Percentiles rank a stretch among this genome's conserved stretches.
These are phyloP conservation scores for Aspergillus baeticus DNA, from an alignment of 495 filamentous ascomycete species.

Conservation along the genomic window DNA sequence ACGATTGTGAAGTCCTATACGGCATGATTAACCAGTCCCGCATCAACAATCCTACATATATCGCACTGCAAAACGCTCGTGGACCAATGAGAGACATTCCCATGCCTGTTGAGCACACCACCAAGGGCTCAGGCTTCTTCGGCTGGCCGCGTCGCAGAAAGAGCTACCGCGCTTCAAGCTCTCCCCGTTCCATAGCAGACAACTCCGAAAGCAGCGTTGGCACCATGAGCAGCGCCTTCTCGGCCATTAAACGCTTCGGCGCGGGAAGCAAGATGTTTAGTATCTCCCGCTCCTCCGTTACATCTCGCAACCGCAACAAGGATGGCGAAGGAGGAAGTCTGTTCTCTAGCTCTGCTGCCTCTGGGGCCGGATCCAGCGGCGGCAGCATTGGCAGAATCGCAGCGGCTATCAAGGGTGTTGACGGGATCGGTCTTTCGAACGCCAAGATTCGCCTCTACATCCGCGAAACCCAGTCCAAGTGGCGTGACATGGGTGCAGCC, in stretches of 20 bases:
- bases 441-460: constrained; percentile 81
- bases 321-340: constrained; percentile 52
- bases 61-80: constrained; percentile 73
- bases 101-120: constrained; percentile 28
- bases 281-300: constrained; percentile 65
- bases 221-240: constrained; percentile 63
- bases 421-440: constrained; percentile 64
- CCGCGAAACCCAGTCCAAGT: constrained; percentile 72
- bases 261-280: constrained; percentile 67
- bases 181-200: constrained; percentile 51
- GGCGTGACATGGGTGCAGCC: constrained; percentile 88
- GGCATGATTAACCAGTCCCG: constrained; percentile 77
- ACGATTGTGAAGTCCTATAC: constrained; percentile 81
- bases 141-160: constrained; percentile 50
- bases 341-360: constrained; percentile 58
- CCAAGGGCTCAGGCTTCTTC: constrained; percentile 38
- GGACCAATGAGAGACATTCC: constrained; percentile 38
- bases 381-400: constrained; percentile 55
- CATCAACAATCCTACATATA: constrained; percentile 85
- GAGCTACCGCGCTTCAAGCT: constrained; percentile 58
- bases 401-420: constrained; percentile 48
- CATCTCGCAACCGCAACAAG: constrained; percentile 49
- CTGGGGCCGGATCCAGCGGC: constrained; percentile 35
- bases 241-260: constrained; percentile 72
- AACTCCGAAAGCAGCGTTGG: constrained; percentile 58